Evolutionary conservation across 2,329 filamentous ascomycete species (phyloP).

Genomic region (Coniochaeta sp.): DNA sequence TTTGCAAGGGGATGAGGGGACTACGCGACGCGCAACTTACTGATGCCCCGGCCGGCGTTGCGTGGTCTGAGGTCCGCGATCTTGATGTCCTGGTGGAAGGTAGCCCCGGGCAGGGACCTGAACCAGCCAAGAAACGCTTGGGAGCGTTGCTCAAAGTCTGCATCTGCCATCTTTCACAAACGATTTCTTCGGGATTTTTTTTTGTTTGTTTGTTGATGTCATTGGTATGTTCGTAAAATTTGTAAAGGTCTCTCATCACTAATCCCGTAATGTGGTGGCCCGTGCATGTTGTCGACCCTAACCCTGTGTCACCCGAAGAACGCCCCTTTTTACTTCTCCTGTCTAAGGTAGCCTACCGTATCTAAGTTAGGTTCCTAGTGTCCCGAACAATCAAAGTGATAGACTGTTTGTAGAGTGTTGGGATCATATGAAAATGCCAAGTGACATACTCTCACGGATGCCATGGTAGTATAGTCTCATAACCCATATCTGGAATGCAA

Average conservation of each 20-base stretch:
- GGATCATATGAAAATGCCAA: too few species aligned
- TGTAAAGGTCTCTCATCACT: not conserved
- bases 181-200: not conserved
- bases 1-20: not conserved
- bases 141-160: slow-evolving; percentile 34
- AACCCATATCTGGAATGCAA: too few species aligned
- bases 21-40: slow-evolving; percentile 28
- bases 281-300: not conserved
- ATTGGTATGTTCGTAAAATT: not conserved
- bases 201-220: not conserved
- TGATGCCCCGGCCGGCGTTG: slow-evolving; percentile 47
- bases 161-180: not conserved
- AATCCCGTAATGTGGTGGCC: not conserved
- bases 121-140: slow-evolving; percentile 47
- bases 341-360: too few species aligned
- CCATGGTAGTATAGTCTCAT: too few species aligned
- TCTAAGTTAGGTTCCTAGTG: too few species aligned
- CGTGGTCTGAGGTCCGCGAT: slow-evolving; percentile 44
- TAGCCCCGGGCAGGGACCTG: slow-evolving; percentile 39
- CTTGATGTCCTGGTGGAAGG: slow-evolving; percentile 43
- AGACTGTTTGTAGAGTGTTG: too few species aligned
- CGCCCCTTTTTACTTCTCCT: not conserved
- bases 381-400: too few species aligned
- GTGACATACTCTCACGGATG: too few species aligned
- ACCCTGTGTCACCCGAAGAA: not conserved